Evolutionary conservation across 495 filamentous ascomycete genomes (phyloP).

Genomic region (Penicillium cosmopolitanum): DNA sequence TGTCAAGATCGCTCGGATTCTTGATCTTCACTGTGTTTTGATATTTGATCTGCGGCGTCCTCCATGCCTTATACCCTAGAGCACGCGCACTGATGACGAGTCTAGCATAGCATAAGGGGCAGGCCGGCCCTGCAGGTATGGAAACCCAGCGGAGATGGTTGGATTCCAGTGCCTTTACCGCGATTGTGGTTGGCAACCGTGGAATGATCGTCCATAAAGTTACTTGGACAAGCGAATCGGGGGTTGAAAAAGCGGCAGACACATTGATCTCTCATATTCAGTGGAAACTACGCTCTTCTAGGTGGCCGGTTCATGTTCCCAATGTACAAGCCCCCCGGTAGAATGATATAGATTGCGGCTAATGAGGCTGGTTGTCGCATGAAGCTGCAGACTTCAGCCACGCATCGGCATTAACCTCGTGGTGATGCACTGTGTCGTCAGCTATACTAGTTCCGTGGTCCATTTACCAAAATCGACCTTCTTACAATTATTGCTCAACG

Average conservation of each 20-base stretch:
- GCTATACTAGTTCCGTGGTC: not conserved
- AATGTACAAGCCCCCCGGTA: not conserved
- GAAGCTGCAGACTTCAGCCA: not conserved
- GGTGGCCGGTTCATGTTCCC: not conserved
- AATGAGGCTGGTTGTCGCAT: not conserved
- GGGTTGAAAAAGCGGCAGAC: slow-evolving; percentile 5
- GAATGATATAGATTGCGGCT: not conserved
- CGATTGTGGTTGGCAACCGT: slow-evolving; percentile 8
- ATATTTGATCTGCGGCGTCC: slow-evolving; percentile 2
- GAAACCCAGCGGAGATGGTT: slow-evolving; percentile 11
- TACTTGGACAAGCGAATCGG: slow-evolving; percentile 9
- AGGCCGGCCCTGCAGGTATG: slow-evolving; percentile 13
- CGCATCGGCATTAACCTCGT: not conserved
- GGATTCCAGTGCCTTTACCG: slow-evolving; percentile 4
- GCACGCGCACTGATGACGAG: slow-evolving; percentile 20
- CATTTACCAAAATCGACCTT: not conserved
- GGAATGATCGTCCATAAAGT: slow-evolving; percentile 28
- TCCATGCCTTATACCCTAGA: slow-evolving; percentile 24
- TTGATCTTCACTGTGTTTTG: slow-evolving; percentile 12
- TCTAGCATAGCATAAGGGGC: slow-evolving; percentile 21
- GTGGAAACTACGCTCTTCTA: not conserved
- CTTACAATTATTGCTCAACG: not conserved
- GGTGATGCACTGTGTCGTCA: slow-evolving; percentile 2
- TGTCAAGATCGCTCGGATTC: slow-evolving; percentile 12
- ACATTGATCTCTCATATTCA: slow-evolving; percentile 7